Evolutionary conservation across 257 asterid species (phyloP), one percentile per base, ranked within the genome.

Genomic region (Nicotiana benthamiana): DNA sequence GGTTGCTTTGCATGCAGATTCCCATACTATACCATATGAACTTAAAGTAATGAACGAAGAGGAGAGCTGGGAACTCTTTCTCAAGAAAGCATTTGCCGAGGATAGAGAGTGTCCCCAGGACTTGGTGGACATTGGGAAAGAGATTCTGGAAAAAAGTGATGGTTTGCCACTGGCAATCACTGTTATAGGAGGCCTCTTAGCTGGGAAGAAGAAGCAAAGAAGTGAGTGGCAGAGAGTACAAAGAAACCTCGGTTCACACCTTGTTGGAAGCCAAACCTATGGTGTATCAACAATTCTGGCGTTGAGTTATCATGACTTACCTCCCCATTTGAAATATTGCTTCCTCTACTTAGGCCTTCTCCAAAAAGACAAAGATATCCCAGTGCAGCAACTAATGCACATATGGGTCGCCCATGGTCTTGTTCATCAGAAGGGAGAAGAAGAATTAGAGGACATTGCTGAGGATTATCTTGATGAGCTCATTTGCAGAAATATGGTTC

Each of bases 381-480:
- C 79, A 0, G 87, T 83, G 15, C 52, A 46, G 40, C 81, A 75
- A 82, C 64, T 87, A 75, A 57, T 74, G 60, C 77, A 59, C 8
- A 12, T 87, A 20, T 87, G 88, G 89, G 32, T 72, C 48, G 89
- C 89, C 3, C 80, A 74, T 28, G 89, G 89, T 56, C 75, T 83
- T 40, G 67, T 82, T n/a, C 64, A 20, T 2, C 74, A 40, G 17
- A 46, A 54, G 8, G 75, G 66, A 43, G 59, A 77, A 26, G 80
- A 80, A 65, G 76, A 64, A 2, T 13, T 79, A 18, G 89, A 82
- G 82, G 83, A 82, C n/a, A 51, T 24, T 15, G 90, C 81, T 7
- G 74, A 79, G 67, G 54, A 67, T 24, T 84, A 82, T 64, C 54
- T 87, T 32, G 83, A 82, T 6, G 88, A 84, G 70, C 28, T 84